These are phyloP conservation scores for Aureobasidium mangrovei DNA, from an alignment of 2,329 filamentous ascomycete genomes.

Conservation along the genomic window DNA sequence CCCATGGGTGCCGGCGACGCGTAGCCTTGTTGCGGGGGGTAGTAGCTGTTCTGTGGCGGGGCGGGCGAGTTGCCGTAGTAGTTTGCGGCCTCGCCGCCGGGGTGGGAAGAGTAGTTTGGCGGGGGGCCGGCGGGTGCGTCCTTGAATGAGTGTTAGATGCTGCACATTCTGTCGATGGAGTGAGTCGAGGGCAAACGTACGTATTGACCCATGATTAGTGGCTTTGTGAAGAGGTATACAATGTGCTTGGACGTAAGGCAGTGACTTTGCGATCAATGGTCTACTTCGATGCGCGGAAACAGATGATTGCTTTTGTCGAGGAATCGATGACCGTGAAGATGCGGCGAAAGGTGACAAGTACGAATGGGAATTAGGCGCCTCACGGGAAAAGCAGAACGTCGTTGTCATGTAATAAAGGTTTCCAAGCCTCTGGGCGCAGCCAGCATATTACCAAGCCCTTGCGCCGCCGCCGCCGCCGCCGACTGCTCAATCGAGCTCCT, in stretches of 20 bases:
- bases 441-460: not conserved
- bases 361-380: not conserved
- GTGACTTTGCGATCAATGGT: not conserved
- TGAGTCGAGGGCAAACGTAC: not conserved
- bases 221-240: not conserved
- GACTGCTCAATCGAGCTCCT: not conserved
- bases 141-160: constrained; percentile 1
- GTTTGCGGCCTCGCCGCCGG: constrained; percentile 11
- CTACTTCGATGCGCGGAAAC: not conserved
- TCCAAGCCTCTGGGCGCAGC: constrained; percentile 11
- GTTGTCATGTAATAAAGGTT: not conserved
- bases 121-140: constrained; percentile 19
- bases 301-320: not conserved
- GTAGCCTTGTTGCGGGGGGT: constrained; percentile 14
- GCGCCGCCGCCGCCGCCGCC: not conserved
- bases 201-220: constrained; percentile 6
- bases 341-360: not conserved
- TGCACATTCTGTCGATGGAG: not conserved
- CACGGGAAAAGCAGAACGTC: not conserved
- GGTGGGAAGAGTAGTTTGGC: constrained; percentile 20
- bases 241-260: not conserved
- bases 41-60: constrained; percentile 16
- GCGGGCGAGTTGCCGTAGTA: constrained; percentile 14
- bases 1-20: constrained; percentile 16
- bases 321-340: no score